Conservation (phyloP, 306 rosid species). For the Calophaca sinica region DNA sequence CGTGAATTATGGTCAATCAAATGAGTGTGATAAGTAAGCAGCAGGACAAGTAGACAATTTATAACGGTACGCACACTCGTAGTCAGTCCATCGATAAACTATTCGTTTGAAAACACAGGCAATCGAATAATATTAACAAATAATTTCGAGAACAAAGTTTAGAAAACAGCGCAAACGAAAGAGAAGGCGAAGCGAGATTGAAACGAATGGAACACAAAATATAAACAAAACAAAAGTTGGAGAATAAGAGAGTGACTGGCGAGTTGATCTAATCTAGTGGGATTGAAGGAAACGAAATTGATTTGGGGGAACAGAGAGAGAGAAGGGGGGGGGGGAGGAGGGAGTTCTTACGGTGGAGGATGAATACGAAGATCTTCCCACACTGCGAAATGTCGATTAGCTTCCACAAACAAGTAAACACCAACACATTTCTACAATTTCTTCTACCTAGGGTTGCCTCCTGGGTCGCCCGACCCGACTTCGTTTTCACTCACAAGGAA, state of each 20-base stretch:
- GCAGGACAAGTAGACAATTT: background rate
- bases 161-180: conserved; percentile 11
- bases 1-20: background rate
- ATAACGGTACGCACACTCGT: background rate
- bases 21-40: background rate
- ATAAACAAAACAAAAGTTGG: background rate
- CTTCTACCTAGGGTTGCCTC: conserved; percentile 46
- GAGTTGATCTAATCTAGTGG: background rate
- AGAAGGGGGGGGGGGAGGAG: too few species aligned
- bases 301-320: conserved; percentile 16
- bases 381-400: conserved; percentile 28
- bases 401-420: background rate
- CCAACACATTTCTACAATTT: conserved; percentile 10
- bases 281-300: conserved; percentile 16
- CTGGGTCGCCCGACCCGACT: conserved; percentile 37
- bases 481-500: background rate
- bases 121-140: too few species aligned
- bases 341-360: conserved; percentile 19
- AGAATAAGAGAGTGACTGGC: background rate
- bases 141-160: conserved; percentile 17
- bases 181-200: conserved; percentile 3
- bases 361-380: conserved; percentile 36
- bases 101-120: background rate
- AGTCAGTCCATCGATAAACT: conserved; percentile 11
- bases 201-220: background rate